A percentile compares a stretch with the other conserved stretches of the same genome.
Conservation (phyloP, 176 grass and related monocot species). For the Carex myosuroides region DNA sequence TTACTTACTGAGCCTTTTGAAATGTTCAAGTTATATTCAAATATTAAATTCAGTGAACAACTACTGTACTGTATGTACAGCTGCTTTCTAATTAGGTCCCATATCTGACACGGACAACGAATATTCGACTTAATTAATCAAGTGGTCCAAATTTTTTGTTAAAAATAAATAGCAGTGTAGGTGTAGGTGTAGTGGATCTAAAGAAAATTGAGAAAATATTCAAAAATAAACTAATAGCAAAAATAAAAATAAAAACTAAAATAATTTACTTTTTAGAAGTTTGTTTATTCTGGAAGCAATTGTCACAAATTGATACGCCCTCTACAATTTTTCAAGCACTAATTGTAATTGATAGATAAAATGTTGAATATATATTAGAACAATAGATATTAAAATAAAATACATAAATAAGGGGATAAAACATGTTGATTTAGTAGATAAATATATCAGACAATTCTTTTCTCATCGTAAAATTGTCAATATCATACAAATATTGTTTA, state of each 20-base stretch:
- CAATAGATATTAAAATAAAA: too few species aligned
- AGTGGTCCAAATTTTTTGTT: neutral
- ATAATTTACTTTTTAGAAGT: too few species aligned
- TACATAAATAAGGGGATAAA: neutral
- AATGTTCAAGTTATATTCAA: neutral
- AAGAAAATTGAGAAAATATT: too few species aligned
- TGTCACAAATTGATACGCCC: too few species aligned
- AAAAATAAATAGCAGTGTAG: too few species aligned
- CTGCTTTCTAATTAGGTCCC: neutral
- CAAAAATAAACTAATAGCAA: too few species aligned
- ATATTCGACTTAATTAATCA: neutral
- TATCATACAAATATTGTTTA: neutral
- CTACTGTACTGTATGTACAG: neutral
- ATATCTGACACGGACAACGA: neutral
- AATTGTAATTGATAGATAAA: neutral
- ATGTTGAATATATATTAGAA: neutral
- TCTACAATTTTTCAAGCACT: too few species aligned
- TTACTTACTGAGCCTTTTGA: neutral
- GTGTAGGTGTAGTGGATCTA: neutral
- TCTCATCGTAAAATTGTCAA: neutral
- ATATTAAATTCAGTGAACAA: neutral
- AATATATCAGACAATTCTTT: neutral
- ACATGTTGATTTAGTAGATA: neutral
- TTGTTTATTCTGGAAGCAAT: too few species aligned
- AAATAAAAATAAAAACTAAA: too few species aligned